These are phyloP conservation scores for Phytopythium oedochilum DNA, from an alignment of 352 stramenopile species.

Conservation along the genomic window DNA sequence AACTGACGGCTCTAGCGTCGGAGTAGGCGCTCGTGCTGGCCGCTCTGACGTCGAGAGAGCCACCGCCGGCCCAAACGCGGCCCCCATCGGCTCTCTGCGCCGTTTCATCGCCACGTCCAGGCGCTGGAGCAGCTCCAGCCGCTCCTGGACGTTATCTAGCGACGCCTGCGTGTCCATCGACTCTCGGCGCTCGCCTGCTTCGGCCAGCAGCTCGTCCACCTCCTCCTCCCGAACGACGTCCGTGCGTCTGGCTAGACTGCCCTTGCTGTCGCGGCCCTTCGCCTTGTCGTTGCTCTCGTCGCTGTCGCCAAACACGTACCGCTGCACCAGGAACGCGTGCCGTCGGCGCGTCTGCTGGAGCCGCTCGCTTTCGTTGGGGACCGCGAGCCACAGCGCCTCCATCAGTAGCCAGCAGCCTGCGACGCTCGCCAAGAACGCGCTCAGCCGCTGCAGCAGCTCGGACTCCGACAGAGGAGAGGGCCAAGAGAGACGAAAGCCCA, in stretches of 20 bases:
- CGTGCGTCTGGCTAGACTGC: neutral
- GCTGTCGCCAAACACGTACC: conserved; percentile 31
- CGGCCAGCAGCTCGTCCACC: neutral
- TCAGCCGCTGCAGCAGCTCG: conserved; percentile 24
- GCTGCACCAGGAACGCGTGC: conserved; percentile 36
- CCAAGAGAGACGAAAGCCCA: neutral
- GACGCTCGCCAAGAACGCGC: conserved; percentile 28
- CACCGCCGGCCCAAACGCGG: neutral
- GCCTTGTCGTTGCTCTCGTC: conserved; percentile 7
- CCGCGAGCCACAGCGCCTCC: conserved; percentile 31
- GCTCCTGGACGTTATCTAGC: conserved; percentile 26
- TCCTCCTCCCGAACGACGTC: neutral
- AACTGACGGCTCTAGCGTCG: no score
- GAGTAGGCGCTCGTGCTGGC: no score
- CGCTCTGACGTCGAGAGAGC: no score
- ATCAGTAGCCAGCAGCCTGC: conserved; percentile 20
- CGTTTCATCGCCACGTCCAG: conserved; percentile 33
- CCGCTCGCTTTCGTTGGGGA: conserved; percentile 20
- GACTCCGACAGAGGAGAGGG: neutral
- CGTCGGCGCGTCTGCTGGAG: conserved; percentile 21
- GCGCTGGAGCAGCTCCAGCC: conserved; percentile 24
- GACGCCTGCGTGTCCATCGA: neutral
- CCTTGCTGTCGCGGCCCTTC: neutral
- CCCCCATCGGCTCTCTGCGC: conserved; percentile 6
- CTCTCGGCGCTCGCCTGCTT: neutral